Base-by-base conservation (phyloP, 495 filamentous ascomycete genomes). In the Tirmania nivea region DNA sequence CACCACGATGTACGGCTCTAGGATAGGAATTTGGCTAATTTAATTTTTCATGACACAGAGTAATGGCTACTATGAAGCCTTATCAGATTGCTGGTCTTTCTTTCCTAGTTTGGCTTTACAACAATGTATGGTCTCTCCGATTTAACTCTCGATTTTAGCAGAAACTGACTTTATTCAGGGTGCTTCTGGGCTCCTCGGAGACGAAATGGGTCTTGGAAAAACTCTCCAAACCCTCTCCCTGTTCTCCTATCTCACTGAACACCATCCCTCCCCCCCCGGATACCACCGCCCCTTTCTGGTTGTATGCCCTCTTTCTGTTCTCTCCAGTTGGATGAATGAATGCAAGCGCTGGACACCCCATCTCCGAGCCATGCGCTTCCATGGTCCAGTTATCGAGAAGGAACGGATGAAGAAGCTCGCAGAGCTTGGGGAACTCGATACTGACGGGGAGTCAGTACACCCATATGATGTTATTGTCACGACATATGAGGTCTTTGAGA, bases 141-240 rank as follows among this genome's bases (percentile, higher is more conserved):
- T 14, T 4, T 45, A 45, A 3, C 2, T 45, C 8, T 45, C 14
- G 3, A 45, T 14, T 45, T 8, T 6, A 14, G 9, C 39, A 45
- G 12, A 19, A 45, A 45, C 17, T 45, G 34, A 35, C 54, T 59
- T 48, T 55, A 35, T 14, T 12, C 39, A 45, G 39, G 73, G 75
- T 35, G 61, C 77, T n/a, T 72, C 74, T 4, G 71, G 70, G 10
- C 75, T 80, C 16, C 67, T 79, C 0, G 77, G 70, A 5, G 77
- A 80, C 49, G 77, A 80, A 48, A 80, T 80, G 77, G 77, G 77
- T n/a, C 67, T 80, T 0, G 77, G 76, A 16, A 79, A 79, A 58
- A 80, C 76, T 0, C 56, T 79, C 0, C 77, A 80, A 56, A 76
- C 74, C 0, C 66, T 80, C 0, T 70, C 77, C 2, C 66, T 79